Percentiles rank a stretch among this genome's conserved stretches.
Evolutionary conservation across 2,329 filamentous ascomycete species (phyloP).

Genomic region (Hymenoscyphus salicellus): DNA sequence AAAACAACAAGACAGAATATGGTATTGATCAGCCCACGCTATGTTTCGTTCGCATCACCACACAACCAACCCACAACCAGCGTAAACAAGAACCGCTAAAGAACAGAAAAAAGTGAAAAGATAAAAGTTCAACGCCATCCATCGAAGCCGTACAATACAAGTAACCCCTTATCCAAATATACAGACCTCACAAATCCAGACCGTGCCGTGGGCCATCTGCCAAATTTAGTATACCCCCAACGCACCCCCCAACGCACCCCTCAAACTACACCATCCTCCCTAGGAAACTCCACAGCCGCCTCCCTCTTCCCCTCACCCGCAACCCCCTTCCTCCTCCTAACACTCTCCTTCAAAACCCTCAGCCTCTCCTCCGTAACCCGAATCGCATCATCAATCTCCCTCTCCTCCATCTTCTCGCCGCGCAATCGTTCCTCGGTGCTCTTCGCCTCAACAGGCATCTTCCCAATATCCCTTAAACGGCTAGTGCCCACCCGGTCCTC

Average conservation of each 20-base stretch:
- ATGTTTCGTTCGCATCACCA: slow-evolving; percentile 7
- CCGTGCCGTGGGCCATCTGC: too few relatives aligned
- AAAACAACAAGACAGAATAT: slow-evolving; percentile 1
- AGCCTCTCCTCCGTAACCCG: slow-evolving; percentile 81
- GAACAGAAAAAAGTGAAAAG: background rate
- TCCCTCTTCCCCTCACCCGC: too few relatives aligned
- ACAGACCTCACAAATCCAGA: background rate
- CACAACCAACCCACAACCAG: background rate
- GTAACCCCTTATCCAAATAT: background rate
- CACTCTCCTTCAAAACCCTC: slow-evolving; percentile 68
- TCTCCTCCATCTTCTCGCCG: slow-evolving; percentile 31
- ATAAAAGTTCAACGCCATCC: slow-evolving; percentile 4
- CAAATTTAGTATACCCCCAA: too few relatives aligned
- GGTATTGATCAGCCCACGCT: slow-evolving; percentile 15
- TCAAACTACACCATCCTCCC: background rate
- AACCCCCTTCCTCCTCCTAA: slow-evolving; percentile 45
- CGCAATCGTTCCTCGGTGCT: slow-evolving; percentile 27
- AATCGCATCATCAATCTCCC: slow-evolving; percentile 35
- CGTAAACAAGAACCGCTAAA: too few relatives aligned
- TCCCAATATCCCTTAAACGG: slow-evolving; percentile 61
- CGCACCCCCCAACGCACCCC: too few relatives aligned
- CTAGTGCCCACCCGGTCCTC: slow-evolving; percentile 53
- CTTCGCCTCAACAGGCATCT: slow-evolving; percentile 31
- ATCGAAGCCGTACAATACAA: slow-evolving; percentile 11
- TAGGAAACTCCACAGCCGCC: background rate